These are phyloP conservation scores for Penicillium brevicompactum DNA, from an alignment of 2,329 filamentous ascomycete genomes.

Conservation along the genomic window DNA sequence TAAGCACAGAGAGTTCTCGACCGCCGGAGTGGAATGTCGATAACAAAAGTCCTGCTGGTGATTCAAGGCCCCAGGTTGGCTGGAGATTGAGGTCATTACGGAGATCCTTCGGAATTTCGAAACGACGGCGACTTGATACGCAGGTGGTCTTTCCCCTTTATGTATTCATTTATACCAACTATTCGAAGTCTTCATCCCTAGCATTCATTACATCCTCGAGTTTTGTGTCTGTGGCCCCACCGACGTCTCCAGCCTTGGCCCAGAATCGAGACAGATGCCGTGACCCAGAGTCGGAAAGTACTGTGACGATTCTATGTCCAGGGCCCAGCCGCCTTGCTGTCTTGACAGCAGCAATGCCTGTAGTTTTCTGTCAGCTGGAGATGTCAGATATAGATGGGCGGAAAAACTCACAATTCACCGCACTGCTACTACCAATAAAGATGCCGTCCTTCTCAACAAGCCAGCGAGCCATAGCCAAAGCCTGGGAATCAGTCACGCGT, in stretches of 20 bases:
- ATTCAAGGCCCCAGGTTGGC: background rate
- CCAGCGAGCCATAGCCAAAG: constrained; percentile 92
- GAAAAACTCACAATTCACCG: constrained; percentile 76
- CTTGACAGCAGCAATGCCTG: constrained; percentile 52
- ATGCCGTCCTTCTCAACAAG: constrained; percentile 93
- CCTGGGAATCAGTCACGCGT: constrained; percentile 83
- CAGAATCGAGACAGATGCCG: constrained; percentile 56
- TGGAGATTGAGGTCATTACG: background rate
- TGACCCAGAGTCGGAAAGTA: constrained; percentile 54
- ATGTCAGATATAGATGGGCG: constrained; percentile 10
- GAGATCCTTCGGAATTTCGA: no score
- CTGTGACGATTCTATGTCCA: constrained; percentile 51
- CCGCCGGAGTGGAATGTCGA: background rate
- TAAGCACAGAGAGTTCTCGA: background rate
- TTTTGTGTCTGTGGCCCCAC: constrained; percentile 47
- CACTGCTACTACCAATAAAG: constrained; percentile 90
- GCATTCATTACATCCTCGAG: constrained; percentile 50
- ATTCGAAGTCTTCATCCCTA: constrained; percentile 33
- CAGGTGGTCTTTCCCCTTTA: background rate
- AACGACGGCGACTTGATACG: no score
- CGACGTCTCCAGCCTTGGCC: constrained; percentile 51
- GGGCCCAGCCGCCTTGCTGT: constrained; percentile 50
- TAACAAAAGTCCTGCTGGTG: background rate
- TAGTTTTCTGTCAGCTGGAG: constrained; percentile 14
- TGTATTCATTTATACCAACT: constrained; percentile 8